phyloP scores from a whole-genome alignment of 192 early-diverging fungal species.

The Coemansia biformis region DNA sequence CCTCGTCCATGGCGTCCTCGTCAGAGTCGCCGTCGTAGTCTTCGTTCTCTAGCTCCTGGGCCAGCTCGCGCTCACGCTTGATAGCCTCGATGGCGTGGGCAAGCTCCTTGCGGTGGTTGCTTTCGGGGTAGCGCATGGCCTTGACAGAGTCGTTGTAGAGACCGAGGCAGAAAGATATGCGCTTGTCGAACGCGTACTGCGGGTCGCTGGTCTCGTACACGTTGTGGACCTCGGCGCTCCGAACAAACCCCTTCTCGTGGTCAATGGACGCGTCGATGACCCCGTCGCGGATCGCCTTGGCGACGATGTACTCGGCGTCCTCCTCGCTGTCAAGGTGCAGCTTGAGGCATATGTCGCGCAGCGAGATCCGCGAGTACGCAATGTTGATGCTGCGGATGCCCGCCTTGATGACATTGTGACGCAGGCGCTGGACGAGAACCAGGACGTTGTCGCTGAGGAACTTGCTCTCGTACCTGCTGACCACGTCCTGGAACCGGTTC shows the following conservation, averaged over 20 bases:
- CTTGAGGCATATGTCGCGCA: slow-evolving; percentile 95
- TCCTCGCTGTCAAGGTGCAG: slow-evolving; percentile 97
- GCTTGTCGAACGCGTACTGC: slow-evolving; percentile 88
- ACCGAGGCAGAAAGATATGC: slow-evolving; percentile 91
- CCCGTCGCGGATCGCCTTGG: slow-evolving; percentile 97
- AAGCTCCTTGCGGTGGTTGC: slow-evolving; percentile 81
- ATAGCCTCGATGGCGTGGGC: slow-evolving; percentile 72
- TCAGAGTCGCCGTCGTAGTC: slow-evolving; percentile 73
- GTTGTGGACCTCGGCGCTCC: slow-evolving; percentile 88
- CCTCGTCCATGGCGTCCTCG: slow-evolving; percentile 44
- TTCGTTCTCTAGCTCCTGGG: slow-evolving; percentile 88
- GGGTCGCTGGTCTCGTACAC: slow-evolving; percentile 97
- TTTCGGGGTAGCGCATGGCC: slow-evolving; percentile 93
- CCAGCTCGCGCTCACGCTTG: slow-evolving; percentile 89
- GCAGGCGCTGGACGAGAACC: slow-evolving; percentile 87
- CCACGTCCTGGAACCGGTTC: slow-evolving; percentile 83
- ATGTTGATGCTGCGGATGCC: slow-evolving; percentile 95
- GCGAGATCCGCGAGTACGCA: slow-evolving; percentile 92
- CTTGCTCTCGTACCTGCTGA: slow-evolving; percentile 64
- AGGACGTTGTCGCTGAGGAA: slow-evolving; percentile 87
- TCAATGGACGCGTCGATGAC: slow-evolving; percentile 98
- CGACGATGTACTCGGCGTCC: slow-evolving; percentile 98
- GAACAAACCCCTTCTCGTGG: slow-evolving; percentile 89
- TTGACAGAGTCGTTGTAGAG: slow-evolving; percentile 97
- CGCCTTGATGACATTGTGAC: slow-evolving; percentile 99